A percentile compares a stretch with the other conserved stretches of the same genome.
phyloP scores from a whole-genome alignment of 2,329 filamentous ascomycete genomes.

The Ascochyta lentis region DNA sequence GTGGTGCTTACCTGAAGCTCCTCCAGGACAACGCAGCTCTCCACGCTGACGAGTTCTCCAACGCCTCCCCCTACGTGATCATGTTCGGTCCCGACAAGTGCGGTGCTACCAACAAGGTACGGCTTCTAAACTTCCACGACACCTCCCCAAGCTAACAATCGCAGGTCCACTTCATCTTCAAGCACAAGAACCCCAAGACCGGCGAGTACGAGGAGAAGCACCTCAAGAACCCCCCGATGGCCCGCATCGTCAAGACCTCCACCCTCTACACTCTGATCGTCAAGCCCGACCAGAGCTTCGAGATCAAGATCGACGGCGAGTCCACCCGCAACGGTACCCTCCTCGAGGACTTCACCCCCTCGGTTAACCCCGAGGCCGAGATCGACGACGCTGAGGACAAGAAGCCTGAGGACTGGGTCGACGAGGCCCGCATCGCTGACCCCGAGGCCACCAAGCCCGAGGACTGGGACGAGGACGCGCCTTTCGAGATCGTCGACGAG shows the following conservation, averaged over 20 bases:
- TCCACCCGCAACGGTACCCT: conserved; percentile 88
- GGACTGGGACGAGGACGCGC: conserved; percentile 98
- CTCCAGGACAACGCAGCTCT: conserved; percentile 97
- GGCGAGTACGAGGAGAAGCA: conserved; percentile 99
- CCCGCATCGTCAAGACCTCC: conserved; percentile 88
- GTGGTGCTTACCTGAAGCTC: conserved; percentile 99
- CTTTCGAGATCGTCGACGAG: conserved; percentile 94
- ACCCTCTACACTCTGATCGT: conserved; percentile 97
- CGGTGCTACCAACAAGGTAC: conserved; percentile 96
- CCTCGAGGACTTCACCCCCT: conserved; percentile 87
- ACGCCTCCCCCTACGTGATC: conserved; percentile 96
- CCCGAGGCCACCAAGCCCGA: conserved; percentile 95
- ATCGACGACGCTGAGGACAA: conserved; percentile 92
- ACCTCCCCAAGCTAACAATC: conserved; percentile 26
- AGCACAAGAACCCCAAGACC: conserved; percentile 99
- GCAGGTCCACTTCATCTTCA: conserved; percentile 90
- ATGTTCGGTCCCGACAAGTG: conserved; percentile 99
- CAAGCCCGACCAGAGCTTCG: conserved; percentile 93
- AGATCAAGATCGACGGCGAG: conserved; percentile 90
- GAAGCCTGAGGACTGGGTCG: conserved; percentile 97
- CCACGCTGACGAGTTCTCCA: conserved; percentile 96
- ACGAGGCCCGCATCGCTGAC: conserved; percentile 88
- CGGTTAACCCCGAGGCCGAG: conserved; percentile 94
- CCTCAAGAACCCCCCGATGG: conserved; percentile 80
- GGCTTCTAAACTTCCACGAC: conserved; percentile 7